phyloP scores from a whole-genome alignment of 2,329 filamentous ascomycete species.

The Aureobasidium melanogenum region DNA sequence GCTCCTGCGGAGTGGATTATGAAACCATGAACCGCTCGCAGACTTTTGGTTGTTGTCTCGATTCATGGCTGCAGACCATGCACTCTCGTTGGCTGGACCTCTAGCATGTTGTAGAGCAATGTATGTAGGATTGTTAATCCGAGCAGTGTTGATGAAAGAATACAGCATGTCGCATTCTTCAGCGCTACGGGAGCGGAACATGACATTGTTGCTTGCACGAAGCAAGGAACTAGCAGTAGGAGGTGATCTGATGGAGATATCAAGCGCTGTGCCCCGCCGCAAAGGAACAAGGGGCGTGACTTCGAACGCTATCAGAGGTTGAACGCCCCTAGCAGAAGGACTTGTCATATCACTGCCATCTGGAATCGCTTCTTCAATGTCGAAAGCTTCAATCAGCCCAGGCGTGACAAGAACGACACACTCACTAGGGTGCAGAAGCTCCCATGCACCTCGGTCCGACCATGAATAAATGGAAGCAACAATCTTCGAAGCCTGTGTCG shows the following conservation, averaged over 20 bases:
- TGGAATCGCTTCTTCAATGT: conserved; percentile 40
- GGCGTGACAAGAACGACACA: conserved; percentile 55
- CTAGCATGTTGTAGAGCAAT: conserved; percentile 68
- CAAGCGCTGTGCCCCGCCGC: conserved; percentile 80
- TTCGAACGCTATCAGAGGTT: conserved; percentile 62
- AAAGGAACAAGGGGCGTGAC: conserved; percentile 87
- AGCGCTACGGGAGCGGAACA: conserved; percentile 72
- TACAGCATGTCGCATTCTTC: conserved; percentile 78
- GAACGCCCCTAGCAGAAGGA: conserved; percentile 28
- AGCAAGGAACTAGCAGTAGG: conserved; percentile 66
- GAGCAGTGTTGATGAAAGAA: conserved; percentile 74
- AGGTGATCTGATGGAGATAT: conserved; percentile 87
- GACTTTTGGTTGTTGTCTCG: conserved; percentile 38
- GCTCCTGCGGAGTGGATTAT: conserved; percentile 45
- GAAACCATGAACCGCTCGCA: conserved; percentile 39
- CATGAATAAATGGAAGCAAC: conserved; percentile 55
- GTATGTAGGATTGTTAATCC: conserved; percentile 88
- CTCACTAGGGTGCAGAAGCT: conserved; percentile 51
- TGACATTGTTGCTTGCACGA: conserved; percentile 64
- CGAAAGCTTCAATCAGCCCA: conserved; percentile 56
- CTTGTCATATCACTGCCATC: conserved; percentile 33
- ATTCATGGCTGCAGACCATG: conserved; percentile 44
- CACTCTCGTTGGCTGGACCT: conserved; percentile 42
- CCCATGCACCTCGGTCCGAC: conserved; percentile 55
- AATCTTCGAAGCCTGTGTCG: conserved; percentile 43